Evolutionary conservation across 441 rosid genomes (phyloP), one percentile per base, ranked within the genome.

Genomic region (Gossypium trilobum): DNA sequence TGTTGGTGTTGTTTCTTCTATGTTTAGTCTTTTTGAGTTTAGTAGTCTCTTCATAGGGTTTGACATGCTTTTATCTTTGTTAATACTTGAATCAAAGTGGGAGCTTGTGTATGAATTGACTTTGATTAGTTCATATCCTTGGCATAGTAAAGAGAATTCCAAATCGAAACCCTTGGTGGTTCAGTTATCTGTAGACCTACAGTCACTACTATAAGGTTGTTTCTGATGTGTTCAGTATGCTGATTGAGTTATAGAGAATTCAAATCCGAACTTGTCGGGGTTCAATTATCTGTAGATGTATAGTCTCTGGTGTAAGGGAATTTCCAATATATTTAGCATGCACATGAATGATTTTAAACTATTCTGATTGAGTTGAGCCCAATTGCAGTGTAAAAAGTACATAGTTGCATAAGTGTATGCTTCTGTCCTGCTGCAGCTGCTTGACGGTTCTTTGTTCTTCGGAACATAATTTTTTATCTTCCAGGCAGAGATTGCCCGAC

Each of bases 401-500:
- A 9, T 62, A 17, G 54, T 16, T 36, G 27, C 68, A 9, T 36
- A 16, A 36, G n/a, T 36, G 23, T 36, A 19, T 61, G 7, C 2
- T 60, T 31, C 20, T 29, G 46, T 16, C 44, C 44, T 36, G 44
- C 44, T 8, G 68, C 29, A 55, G 33, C 44, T 13, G 6, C 13
- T 33, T 44, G 39, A 68, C 25, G 9, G 22, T 9, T 66, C 61
- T 14, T 17, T 31, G 9, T 23, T 67, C 48, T 50, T 44, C 52
- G 27, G 39, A 4, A 2, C 51, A 20, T 3, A 4, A 57, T 64
- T 19, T 39, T 57, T 57, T 10, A 6, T 58, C 60, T 19, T 73
- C 19, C 79, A 89, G 95, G 92, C 90, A n/a, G 91, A 88, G 80
- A 87, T 90, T 57, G 87, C 92, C 19, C 83, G 91, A 31, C 95